Conservation (phyloP, 306 rosid species). For the Astragalus glycyphyllos region DNA sequence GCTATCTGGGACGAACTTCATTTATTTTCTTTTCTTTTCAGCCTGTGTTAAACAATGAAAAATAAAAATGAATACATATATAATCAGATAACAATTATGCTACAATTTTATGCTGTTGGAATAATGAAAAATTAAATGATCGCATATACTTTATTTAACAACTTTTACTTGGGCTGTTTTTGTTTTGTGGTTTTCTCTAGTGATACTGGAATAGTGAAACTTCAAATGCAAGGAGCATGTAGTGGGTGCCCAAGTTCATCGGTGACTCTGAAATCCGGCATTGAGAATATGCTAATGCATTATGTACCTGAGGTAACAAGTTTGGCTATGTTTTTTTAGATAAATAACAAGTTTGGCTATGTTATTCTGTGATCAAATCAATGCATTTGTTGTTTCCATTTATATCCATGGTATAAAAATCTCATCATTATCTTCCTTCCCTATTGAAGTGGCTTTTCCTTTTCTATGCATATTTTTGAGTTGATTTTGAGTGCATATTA, state of each 20-base stretch:
- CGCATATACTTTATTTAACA: background rate
- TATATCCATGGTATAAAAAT: background rate
- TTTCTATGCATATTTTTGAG: background rate
- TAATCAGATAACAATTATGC: background rate
- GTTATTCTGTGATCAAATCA: slow-evolving; percentile 26
- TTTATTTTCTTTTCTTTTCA: background rate
- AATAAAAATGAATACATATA: background rate
- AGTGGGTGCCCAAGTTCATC: slow-evolving; percentile 99
- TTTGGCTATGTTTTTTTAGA: slow-evolving; percentile 11
- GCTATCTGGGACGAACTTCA: background rate
- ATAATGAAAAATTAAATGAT: background rate
- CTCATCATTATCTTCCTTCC: slow-evolving; percentile 14
- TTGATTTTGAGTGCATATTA: background rate
- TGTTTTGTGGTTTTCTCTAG: slow-evolving; percentile 51
- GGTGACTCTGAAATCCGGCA: slow-evolving; percentile 97
- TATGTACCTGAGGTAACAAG: slow-evolving; percentile 94
- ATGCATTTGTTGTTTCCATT: slow-evolving; percentile 25
- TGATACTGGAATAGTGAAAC: slow-evolving; percentile 85
- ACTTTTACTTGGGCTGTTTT: background rate
- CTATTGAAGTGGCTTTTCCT: slow-evolving; percentile 4
- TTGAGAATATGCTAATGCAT: slow-evolving; percentile 98
- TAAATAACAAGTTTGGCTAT: slow-evolving; percentile 46
- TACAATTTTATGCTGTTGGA: background rate
- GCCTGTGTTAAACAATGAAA: slow-evolving; percentile 1
- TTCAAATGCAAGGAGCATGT: slow-evolving; percentile 97